A percentile compares a stretch with the other conserved stretches of the same genome.
These are phyloP conservation scores for Lasiodiplodia gonubiensis DNA, from an alignment of 2,329 filamentous ascomycete species.

Conservation along the genomic window DNA sequence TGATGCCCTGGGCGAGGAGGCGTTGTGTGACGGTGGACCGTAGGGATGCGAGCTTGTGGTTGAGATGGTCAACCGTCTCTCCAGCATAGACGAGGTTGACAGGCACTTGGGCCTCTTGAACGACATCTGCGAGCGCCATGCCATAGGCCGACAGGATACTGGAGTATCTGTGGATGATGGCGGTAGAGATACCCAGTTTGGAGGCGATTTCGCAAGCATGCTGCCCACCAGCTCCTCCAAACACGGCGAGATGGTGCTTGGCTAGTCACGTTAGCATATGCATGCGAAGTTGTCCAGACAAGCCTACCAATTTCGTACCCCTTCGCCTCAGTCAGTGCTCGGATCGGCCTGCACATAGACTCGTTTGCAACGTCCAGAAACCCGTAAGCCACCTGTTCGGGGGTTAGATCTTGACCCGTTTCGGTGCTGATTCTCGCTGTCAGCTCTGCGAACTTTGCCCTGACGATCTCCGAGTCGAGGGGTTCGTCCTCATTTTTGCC, in stretches of 20 bases:
- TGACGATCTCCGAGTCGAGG: conserved; percentile 51
- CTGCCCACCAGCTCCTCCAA: conserved; percentile 44
- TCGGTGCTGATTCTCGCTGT: conserved; percentile 51
- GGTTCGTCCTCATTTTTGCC: conserved; percentile 41
- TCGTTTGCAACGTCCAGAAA: conserved; percentile 40
- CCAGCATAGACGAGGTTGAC: conserved; percentile 68
- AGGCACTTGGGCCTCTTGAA: conserved; percentile 73
- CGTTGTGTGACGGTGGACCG: conserved; percentile 43
- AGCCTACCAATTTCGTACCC: conserved; percentile 33
- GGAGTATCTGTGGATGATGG: conserved; percentile 54
- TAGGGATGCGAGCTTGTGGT: conserved; percentile 8
- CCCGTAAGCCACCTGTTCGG: conserved; percentile 36
- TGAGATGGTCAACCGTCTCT: conserved; percentile 74
- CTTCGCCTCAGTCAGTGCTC: conserved; percentile 39
- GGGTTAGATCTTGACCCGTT: conserved; percentile 38
- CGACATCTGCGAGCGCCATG: conserved; percentile 39
- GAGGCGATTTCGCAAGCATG: conserved; percentile 52
- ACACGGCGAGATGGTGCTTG: conserved; percentile 52
- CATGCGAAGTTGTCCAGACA: too few relatives aligned
- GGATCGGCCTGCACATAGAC: conserved; percentile 46
- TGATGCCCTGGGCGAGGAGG: conserved; percentile 71
- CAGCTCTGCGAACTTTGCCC: conserved; percentile 50
- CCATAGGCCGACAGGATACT: conserved; percentile 59
- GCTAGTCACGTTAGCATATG: conserved; percentile 53
- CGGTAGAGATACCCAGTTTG: conserved; percentile 51